These are phyloP conservation scores for Claviceps africana DNA, from an alignment of 2,329 filamentous ascomycete genomes.

Conservation along the genomic window DNA sequence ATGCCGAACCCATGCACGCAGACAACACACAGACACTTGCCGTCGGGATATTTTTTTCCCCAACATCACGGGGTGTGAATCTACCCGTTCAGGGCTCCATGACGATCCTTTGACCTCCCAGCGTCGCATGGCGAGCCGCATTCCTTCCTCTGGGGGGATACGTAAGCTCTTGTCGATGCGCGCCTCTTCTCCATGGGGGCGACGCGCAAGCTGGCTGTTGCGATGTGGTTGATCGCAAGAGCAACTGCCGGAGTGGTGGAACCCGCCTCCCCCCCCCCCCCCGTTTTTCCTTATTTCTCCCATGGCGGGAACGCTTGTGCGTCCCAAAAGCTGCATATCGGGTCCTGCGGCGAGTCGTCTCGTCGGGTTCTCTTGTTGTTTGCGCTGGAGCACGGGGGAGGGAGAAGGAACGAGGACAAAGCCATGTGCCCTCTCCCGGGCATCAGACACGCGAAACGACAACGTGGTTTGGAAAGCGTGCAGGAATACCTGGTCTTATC, in stretches of 20 bases:
- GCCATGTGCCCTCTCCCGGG: no score
- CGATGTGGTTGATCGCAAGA: not conserved
- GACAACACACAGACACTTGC: not conserved
- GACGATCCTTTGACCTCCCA: not conserved
- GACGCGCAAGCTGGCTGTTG: not conserved
- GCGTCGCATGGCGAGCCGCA: not conserved
- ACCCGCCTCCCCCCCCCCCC: not conserved
- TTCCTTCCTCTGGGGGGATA: not conserved
- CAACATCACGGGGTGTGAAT: not conserved
- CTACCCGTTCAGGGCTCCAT: not conserved
- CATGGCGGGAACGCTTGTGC: not conserved
- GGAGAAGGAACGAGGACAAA: no score
- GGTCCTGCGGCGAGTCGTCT: not conserved
- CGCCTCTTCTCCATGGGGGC: no score
- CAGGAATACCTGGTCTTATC: no score
- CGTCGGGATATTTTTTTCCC: not conserved
- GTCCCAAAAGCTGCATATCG: not conserved
- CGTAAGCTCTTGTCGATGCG: no score
- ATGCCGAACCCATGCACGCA: not conserved
- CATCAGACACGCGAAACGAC: no score
- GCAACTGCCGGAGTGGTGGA: not conserved
- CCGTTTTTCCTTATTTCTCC: no score
- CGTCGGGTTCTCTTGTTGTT: no score
- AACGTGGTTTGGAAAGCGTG: no score
- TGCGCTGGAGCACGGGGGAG: not conserved